Evolutionary conservation across 2,329 filamentous ascomycete genomes (phyloP).

Genomic region (Ceratocystis ficicola): DNA sequence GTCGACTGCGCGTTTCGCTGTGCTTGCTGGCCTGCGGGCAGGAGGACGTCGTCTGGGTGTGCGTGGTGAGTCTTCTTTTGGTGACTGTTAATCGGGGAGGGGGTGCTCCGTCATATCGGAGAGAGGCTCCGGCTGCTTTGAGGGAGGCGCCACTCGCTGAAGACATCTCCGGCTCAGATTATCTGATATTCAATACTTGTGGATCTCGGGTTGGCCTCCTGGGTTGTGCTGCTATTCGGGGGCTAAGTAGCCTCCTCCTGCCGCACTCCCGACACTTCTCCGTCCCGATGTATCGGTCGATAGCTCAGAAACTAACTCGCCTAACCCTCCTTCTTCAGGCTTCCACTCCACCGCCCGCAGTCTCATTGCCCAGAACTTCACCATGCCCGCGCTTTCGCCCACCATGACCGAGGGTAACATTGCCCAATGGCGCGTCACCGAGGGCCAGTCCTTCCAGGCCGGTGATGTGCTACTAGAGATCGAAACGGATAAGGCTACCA

Average conservation of each 20-base stretch:
- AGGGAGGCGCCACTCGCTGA: background rate
- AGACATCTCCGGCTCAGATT: background rate
- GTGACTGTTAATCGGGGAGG: background rate
- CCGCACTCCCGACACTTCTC: background rate
- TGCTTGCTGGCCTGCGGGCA: slow-evolving; percentile 21
- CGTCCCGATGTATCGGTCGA: background rate
- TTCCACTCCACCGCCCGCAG: slow-evolving; percentile 48
- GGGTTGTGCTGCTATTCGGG: background rate
- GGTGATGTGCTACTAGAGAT: slow-evolving; percentile 85
- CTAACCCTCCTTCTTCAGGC: slow-evolving; percentile 34
- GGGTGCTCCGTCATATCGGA: background rate
- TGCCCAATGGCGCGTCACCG: slow-evolving; percentile 71
- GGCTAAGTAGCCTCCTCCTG: background rate
- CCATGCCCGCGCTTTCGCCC: slow-evolving; percentile 80
- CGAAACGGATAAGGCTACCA: slow-evolving; percentile 87
- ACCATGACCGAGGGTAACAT: slow-evolving; percentile 94
- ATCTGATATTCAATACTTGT: background rate
- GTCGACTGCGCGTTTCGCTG: slow-evolving; percentile 22
- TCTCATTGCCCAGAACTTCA: slow-evolving; percentile 72
- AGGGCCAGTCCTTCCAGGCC: slow-evolving; percentile 69
- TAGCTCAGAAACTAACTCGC: slow-evolving; percentile 6
- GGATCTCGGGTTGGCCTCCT: background rate
- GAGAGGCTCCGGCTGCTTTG: background rate
- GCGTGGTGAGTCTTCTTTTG: slow-evolving; percentile 17
- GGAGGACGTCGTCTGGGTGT: slow-evolving; percentile 17